Base-by-base conservation (phyloP, 352 stramenopile species). In the Globisporangium nunn region DNA sequence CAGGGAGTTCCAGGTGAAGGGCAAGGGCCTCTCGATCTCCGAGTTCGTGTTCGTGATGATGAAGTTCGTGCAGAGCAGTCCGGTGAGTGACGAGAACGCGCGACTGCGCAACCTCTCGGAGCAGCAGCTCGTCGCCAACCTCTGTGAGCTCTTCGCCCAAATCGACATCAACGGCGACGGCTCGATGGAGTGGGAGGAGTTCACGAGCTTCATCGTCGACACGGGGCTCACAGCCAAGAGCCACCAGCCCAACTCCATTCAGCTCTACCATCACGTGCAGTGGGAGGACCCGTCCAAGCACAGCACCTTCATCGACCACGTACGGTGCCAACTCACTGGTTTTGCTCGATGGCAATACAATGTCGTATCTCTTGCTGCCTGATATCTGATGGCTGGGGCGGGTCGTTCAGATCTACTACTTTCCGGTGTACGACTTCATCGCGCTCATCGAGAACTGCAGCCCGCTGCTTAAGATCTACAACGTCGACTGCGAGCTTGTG, bases 151-250 rank as follows among this genome's bases (percentile, higher is more conserved):
- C 45, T 96, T 96, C 48, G 87, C 82, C 28, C 85, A 96, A 64
- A 95, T 96, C 53, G 88, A 96, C 64, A 91, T 96, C 60, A 96
- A 96, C 54, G 87, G 83, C 49, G 87, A 96, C 62, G 87, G 85
- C 3, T 88, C 83, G n/a, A 91, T 96, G 82, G 87, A 96, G 63
- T 96, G 87, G 88, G 86, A 96, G 54, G 87, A 96, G 63, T 96
- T 96, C 59, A 96, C 87, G 51, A 88, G 74, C 14, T 96, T 94
- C 68, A 94, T 96, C 55, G 87, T 96, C 33, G 88, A 96, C 54
- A 94, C 81, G 48, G 88, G 85, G 11, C 72, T 92, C 39, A 87
- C 77, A 5, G 74, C 77, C 48, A 90, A 91, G 57, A 91, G 68
- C 63, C 84, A 93, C 62, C 80, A 92, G 54, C 85, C 79, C 56